Base-by-base conservation (phyloP, 768 basidiomycete genomes). In the Naganishia vaughanmartiniae region DNA sequence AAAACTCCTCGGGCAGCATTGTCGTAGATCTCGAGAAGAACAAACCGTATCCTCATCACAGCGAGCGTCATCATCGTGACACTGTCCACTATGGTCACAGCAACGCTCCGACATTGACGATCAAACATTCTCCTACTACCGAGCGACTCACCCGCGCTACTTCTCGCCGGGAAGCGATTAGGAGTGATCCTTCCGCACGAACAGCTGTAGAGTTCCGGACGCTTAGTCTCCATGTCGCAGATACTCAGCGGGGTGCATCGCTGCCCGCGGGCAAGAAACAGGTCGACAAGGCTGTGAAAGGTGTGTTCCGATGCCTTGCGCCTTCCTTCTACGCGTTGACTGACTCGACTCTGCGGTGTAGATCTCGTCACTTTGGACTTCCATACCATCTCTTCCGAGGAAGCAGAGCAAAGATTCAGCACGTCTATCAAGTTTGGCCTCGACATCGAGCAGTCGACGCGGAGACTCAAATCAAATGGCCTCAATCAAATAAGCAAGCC, bases 401-500 rank as follows among this genome's bases (percentile, higher is more conserved):
- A 86, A 21, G 81, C 83, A 11, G 81, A 84, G 48, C 78, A 82
- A 31, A 81, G 85, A 21, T 81, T 87, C 19, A 80, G 81, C 2
- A 84, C 84, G 30, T 85, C 85, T 19, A 80, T 82, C 0, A 82
- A 79, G 31, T 76, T 80, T 2, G 87, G 87, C 19, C 80, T 88
- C 15, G 87, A 88, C 56, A 70, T 72, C 1, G 76, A 82, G 1
- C 85, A 87, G 72, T 86, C 84, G 26, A 81, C 83, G 24, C 83
- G 86, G 4, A 82, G 85, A n/a, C 78, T 83, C 4, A 75, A 82
- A 15, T 74, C 84, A 71, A 72, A 80, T 67, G 87, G 87, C 6
- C 84, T 82, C 72, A 87, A 87, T 74, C 78, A 83, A 53, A 84
- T 87, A 26, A 84, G 83, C 26, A 83, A 85, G 0, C 85, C 85